A percentile compares a stretch with the other conserved stretches of the same genome.
Conservation (phyloP, 2,329 filamentous ascomycete species). For the Phialemonium atrogriseum region DNA sequence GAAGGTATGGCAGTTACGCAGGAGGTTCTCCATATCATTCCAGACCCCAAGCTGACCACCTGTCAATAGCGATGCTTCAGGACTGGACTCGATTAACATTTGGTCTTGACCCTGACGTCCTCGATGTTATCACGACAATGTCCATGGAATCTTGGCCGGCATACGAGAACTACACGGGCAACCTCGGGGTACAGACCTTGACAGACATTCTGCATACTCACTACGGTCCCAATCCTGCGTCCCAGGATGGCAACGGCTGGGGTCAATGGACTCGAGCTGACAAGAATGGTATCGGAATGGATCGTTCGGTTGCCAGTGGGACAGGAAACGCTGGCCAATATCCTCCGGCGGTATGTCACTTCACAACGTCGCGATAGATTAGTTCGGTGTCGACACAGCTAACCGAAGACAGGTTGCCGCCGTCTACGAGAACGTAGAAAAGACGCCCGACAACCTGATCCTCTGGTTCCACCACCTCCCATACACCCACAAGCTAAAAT, state of each 20-base stretch:
- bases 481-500: constrained; percentile 54
- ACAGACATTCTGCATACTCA: constrained; percentile 60
- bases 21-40: too few species aligned
- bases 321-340: constrained; percentile 61
- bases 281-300: constrained; percentile 54
- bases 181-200: constrained; percentile 61
- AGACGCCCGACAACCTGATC: constrained; percentile 59
- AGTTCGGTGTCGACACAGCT: too few species aligned
- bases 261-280: constrained; percentile 67
- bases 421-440: constrained; percentile 50
- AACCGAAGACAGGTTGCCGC: constrained; percentile 49
- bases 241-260: constrained; percentile 60
- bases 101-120: constrained; percentile 41
- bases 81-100: constrained; percentile 66
- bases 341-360: too few species aligned
- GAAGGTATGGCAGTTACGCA: too few species aligned
- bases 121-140: constrained; percentile 51
- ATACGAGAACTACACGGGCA: constrained; percentile 64
- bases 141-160: constrained; percentile 63
- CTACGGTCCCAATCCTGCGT: constrained; percentile 59
- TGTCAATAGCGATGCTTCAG: constrained; percentile 47
- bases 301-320: constrained; percentile 59
- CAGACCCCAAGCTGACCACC: too few species aligned
- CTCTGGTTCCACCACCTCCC: constrained; percentile 70
- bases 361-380: too few species aligned